phyloP scores from a whole-genome alignment of 768 basidiomycete species.

The Auriscalpium vulgare region DNA sequence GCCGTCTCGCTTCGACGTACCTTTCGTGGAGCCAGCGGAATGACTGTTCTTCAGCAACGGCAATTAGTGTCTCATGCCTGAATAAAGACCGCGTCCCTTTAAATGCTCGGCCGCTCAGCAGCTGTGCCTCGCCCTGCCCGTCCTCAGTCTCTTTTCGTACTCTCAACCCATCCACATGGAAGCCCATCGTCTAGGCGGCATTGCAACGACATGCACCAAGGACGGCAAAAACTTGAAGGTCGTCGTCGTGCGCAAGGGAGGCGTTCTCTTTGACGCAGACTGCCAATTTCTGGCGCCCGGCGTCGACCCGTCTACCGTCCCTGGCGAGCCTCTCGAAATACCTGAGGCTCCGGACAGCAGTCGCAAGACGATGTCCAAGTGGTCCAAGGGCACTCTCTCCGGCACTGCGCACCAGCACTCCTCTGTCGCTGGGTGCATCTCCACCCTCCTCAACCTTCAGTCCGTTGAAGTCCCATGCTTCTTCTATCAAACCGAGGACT shows the following conservation, averaged over 20 bases:
- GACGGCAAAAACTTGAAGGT: neutral
- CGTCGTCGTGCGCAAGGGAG: neutral
- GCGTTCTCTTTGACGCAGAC: neutral
- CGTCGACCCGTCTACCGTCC: neutral
- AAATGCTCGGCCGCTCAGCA: too few relatives aligned
- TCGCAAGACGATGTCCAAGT: neutral
- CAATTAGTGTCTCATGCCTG: too few relatives aligned
- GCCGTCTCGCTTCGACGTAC: too few relatives aligned
- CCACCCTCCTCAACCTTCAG: too few relatives aligned
- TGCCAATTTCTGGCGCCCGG: neutral
- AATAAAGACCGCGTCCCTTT: too few relatives aligned
- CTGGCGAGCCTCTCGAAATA: neutral
- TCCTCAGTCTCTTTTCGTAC: too few relatives aligned
- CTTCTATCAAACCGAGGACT: neutral
- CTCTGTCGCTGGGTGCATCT: neutral
- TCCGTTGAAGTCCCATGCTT: neutral
- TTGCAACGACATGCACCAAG: neutral
- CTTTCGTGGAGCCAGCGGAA: too few relatives aligned
- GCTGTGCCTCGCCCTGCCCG: too few relatives aligned
- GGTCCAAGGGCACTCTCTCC: neutral
- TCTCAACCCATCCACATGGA: neutral
- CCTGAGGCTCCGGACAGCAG: neutral
- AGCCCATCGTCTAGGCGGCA: neutral
- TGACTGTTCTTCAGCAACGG: too few relatives aligned
- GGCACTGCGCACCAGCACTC: neutral